Evolutionary conservation across 2,329 filamentous ascomycete genomes (phyloP).

Genomic region (Epicoccum sorghinum): DNA sequence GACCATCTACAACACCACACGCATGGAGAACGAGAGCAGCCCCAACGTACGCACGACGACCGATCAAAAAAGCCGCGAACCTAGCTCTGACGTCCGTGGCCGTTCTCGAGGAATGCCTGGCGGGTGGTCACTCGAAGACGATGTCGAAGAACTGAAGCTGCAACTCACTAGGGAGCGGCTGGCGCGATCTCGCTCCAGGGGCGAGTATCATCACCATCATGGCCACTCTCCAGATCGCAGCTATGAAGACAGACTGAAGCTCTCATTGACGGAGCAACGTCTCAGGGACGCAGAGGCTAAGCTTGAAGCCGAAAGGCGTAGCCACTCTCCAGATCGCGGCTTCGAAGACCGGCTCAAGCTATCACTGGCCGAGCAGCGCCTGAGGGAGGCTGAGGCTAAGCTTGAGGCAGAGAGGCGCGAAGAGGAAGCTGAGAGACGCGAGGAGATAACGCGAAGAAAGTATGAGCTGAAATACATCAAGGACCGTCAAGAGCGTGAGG

Average conservation of each 20-base stretch:
- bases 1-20: slow-evolving; percentile 55
- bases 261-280: slow-evolving; percentile 43
- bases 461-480: slow-evolving; percentile 46
- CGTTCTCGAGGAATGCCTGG: slow-evolving; percentile 39
- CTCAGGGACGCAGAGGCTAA: slow-evolving; percentile 45
- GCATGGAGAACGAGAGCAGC: slow-evolving; percentile 45
- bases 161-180: slow-evolving; percentile 31
- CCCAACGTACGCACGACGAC: slow-evolving; percentile 38
- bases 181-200: slow-evolving; percentile 33
- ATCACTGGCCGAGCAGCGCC: slow-evolving; percentile 41
- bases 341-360: slow-evolving; percentile 41
- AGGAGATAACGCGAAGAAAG: slow-evolving; percentile 44
- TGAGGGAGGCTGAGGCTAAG: slow-evolving; percentile 45
- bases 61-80: slow-evolving; percentile 35
- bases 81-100: slow-evolving; percentile 40
- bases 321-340: slow-evolving; percentile 22
- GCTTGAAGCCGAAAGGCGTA: slow-evolving; percentile 33
- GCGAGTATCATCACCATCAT: slow-evolving; percentile 30
- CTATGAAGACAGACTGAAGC: slow-evolving; percentile 41
- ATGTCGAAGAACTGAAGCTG: slow-evolving; percentile 39
- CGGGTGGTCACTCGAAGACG: slow-evolving; percentile 45
- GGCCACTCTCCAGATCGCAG: slow-evolving; percentile 28
- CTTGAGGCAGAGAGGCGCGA: slow-evolving; percentile 42
- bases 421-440: slow-evolving; percentile 42
- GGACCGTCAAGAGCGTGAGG: slow-evolving; percentile 39